Evolutionary conservation across 2,329 filamentous ascomycete genomes (phyloP).

Genomic region (Pseudocercospora eumusae): DNA sequence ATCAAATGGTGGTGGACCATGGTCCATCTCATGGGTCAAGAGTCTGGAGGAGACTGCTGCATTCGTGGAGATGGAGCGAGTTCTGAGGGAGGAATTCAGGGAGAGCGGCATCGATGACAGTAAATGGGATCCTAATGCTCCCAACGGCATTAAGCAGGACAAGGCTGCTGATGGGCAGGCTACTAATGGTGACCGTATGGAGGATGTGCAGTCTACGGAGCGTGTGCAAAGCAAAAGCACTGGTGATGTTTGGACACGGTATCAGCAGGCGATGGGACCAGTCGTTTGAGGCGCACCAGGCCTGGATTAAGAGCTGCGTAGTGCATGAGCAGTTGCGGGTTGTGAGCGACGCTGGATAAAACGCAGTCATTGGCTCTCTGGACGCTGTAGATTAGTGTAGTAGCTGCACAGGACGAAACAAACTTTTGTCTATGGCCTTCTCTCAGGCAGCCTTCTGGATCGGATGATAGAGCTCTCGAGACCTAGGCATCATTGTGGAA

Average conservation of each 20-base stretch:
- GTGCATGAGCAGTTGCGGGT: background rate
- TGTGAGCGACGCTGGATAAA: background rate
- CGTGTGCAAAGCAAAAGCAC: slow-evolving; percentile 41
- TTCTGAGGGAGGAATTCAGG: slow-evolving; percentile 67
- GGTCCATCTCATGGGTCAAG: slow-evolving; percentile 30
- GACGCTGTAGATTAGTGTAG: background rate
- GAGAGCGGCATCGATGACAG: slow-evolving; percentile 25
- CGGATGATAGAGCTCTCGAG: no score
- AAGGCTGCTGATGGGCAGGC: slow-evolving; percentile 10
- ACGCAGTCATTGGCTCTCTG: background rate
- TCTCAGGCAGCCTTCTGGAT: no score
- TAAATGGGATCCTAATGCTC: background rate
- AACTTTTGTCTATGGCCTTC: no score
- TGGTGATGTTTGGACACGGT: slow-evolving; percentile 49
- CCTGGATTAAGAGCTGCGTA: background rate
- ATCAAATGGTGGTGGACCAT: slow-evolving; percentile 41
- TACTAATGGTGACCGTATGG: slow-evolving; percentile 32
- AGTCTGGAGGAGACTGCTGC: slow-evolving; percentile 63
- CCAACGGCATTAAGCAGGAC: no score
- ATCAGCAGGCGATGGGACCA: slow-evolving; percentile 68
- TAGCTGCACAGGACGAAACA: background rate
- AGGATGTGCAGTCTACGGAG: slow-evolving; percentile 40
- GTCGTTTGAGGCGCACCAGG: slow-evolving; percentile 64
- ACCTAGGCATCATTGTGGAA: no score
- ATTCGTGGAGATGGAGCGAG: slow-evolving; percentile 76